Base-by-base conservation (phyloP, 2,329 filamentous ascomycete genomes). In the Claviceps purpurea region DNA sequence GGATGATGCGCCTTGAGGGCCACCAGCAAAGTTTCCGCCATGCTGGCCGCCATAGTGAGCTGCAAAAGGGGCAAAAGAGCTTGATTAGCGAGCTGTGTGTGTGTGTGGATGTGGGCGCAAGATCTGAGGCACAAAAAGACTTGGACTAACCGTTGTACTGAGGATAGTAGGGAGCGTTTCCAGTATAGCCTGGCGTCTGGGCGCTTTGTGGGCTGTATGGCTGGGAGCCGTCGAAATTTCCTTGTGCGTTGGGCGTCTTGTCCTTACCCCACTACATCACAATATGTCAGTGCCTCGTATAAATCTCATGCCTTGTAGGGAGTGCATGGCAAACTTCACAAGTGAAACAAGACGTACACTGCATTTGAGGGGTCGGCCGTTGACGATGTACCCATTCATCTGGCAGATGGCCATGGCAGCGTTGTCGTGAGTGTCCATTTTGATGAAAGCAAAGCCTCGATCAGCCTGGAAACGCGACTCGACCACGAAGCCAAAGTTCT, bases 361-460 rank as follows among this genome's bases (percentile, higher is more conserved):
- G 79, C 93, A 98, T 78, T 98, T 98, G 61, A 98, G 72, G 50
- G 93, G 93, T 59, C 93, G 84, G 50, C 93, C 93, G 63, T 98
- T 96, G 62, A 98, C 91, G 60, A 96, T 94, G 74, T 97, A 98
- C 37, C 91, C 91, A 62, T 91, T 97, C 64, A 98, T 78, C 67
- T 97, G 90, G 71, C 93, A 98, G 64, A 98, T 98, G 38, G 90
- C 89, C 86, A 95, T 95, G 51, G 93, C 90, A 3, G 93, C 93
- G 64, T 96, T 96, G 73, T 98, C 93, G 64, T 98, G 93, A 6
- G 84, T 86, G 67, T 98, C 93, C 90, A 98, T 95, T 77, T 98
- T 98, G 70, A 98, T 89, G 68, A 98, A 98, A 7, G 93, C 89
- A 67, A 98, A 98, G 14, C 93, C 93, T 60, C 93, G 87, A 68